Percentiles rank a stretch among this genome's conserved stretches.
Evolutionary conservation across 176 grass and related monocot species (phyloP).

Genomic region (Chloris gayana): DNA sequence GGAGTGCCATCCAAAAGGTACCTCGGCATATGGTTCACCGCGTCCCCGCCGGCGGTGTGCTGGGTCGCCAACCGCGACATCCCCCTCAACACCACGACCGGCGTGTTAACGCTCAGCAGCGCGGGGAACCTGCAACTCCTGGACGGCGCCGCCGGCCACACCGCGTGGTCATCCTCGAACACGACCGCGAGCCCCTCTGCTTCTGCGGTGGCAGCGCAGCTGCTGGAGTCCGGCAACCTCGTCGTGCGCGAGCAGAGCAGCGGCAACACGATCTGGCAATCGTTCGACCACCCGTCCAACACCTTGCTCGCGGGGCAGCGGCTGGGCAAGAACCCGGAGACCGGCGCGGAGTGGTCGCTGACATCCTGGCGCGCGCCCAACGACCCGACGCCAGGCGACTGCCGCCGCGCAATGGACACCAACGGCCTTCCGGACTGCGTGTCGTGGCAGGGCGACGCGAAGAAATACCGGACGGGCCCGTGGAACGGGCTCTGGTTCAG

Average conservation of each 20-base stretch:
- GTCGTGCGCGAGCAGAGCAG: conserved; percentile 16
- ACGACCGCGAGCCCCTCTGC: neutral
- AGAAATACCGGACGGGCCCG: conserved; percentile 38
- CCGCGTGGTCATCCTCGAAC: conserved; percentile 39
- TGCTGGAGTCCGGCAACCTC: conserved; percentile 45
- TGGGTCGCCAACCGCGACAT: conserved; percentile 65
- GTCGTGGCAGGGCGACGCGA: conserved; percentile 6
- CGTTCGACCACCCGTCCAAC: conserved; percentile 61
- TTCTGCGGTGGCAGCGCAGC: neutral
- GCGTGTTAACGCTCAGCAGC: neutral
- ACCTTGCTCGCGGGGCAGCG: conserved; percentile 54
- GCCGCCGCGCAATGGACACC: conserved; percentile 9
- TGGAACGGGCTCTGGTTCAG: conserved; percentile 59
- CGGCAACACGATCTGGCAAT: conserved; percentile 39
- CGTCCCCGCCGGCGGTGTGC: conserved; percentile 8
- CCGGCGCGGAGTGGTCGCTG: conserved; percentile 40
- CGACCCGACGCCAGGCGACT: conserved; percentile 47
- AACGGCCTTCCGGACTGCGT: conserved; percentile 46
- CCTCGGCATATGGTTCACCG: conserved; percentile 50
- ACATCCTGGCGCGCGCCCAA: conserved; percentile 24
- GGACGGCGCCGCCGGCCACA: neutral
- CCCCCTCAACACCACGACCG: conserved; percentile 27
- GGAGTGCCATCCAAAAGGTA: conserved; percentile 22
- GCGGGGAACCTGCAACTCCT: neutral
- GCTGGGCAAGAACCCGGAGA: conserved; percentile 44